Base-by-base conservation (phyloP, 202 grass and related monocot species). In the Zizania palustris region DNA sequence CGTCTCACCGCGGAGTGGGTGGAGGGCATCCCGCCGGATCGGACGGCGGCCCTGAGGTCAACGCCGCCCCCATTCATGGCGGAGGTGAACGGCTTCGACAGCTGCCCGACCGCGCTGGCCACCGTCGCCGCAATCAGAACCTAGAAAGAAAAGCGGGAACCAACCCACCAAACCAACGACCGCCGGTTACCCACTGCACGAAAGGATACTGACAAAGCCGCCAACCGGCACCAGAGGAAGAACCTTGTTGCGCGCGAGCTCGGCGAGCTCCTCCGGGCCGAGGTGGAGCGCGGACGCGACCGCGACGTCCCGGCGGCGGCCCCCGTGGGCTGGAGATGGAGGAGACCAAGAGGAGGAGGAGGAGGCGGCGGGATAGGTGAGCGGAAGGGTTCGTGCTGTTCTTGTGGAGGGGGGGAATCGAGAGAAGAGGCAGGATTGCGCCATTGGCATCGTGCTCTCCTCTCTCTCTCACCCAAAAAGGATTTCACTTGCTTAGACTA, bases 1-100 rank as follows among this genome's bases (percentile, higher is more conserved):
- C 8, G 44, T 79, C 82, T 86, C 69, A 97, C 93, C 45, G 87
- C 85, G 1, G 93, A 90, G 85, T 97, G 91, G 5, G 96, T 95
- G 6, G 96, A 98, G 74, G 96, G 96, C 96, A 98, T 95, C 68
- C 96, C 91, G 41, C 91, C 89, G 3, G 96, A 80, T 18, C 78
- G 83, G 77, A 88, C 69, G 5, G 76, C 78, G 33, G 82, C 76
- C 76, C 43, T 89, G 55, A 83, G 72, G 73, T 90, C 85, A 75
- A 98, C 38, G 43, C 72, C 74, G 65, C 69, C 69, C 11, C 80
- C 83, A 42, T 61, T 69, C 58, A 57, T 71, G 21, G 63, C 86
- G 19, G 84, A 87, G 3, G 89, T 87, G 74, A 98, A 85, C 0
- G 85, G 96, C 85, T 98, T 98, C 6, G 83, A 78, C 12, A 98